Conservation (phyloP, 1,284 basidiomycete species). For the Cryptococcus sp. region DNA sequence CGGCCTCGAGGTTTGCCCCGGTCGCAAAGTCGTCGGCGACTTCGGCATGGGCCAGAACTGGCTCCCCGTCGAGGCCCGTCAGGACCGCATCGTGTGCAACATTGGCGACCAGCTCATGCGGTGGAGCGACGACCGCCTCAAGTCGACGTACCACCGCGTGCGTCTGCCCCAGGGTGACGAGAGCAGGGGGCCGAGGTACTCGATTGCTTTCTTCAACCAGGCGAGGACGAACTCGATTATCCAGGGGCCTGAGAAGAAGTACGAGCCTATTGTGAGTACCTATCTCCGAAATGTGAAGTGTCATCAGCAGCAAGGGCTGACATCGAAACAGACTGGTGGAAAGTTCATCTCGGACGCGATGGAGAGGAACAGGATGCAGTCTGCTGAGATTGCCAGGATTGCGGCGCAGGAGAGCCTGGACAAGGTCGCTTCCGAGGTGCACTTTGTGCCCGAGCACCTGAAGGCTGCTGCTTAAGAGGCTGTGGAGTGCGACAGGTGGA, state of each 20-base stretch:
- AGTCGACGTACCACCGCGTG: slow-evolving; percentile 37
- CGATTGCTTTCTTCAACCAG: slow-evolving; percentile 40
- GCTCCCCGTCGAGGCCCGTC: slow-evolving; percentile 30
- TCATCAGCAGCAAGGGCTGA: not conserved
- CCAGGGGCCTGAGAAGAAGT: slow-evolving; percentile 35
- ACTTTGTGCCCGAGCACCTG: slow-evolving; percentile 33
- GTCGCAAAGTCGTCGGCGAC: slow-evolving; percentile 35
- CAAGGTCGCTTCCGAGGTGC: slow-evolving; percentile 22
- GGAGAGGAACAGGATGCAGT: slow-evolving; percentile 33
- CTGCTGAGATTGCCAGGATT: slow-evolving; percentile 24
- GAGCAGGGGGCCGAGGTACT: slow-evolving; percentile 25
- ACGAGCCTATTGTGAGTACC: slow-evolving; percentile 28
- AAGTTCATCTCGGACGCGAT: slow-evolving; percentile 33
- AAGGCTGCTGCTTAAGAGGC: slow-evolving; percentile 1
- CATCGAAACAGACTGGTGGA: slow-evolving; percentile 24
- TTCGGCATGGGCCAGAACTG: slow-evolving; percentile 33
- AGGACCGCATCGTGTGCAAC: slow-evolving; percentile 38
- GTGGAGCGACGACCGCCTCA: slow-evolving; percentile 37
- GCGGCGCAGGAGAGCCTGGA: slow-evolving; percentile 18
- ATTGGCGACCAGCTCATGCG: slow-evolving; percentile 40
- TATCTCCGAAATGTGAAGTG: not conserved
- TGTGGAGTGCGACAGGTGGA: not conserved
- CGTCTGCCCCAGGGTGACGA: slow-evolving; percentile 28
- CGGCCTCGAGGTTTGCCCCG: slow-evolving; percentile 37
- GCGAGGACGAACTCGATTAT: slow-evolving; percentile 27